These are phyloP conservation scores for Candida quercuum DNA, from an alignment of 805 yeast species.

Conservation along the genomic window DNA sequence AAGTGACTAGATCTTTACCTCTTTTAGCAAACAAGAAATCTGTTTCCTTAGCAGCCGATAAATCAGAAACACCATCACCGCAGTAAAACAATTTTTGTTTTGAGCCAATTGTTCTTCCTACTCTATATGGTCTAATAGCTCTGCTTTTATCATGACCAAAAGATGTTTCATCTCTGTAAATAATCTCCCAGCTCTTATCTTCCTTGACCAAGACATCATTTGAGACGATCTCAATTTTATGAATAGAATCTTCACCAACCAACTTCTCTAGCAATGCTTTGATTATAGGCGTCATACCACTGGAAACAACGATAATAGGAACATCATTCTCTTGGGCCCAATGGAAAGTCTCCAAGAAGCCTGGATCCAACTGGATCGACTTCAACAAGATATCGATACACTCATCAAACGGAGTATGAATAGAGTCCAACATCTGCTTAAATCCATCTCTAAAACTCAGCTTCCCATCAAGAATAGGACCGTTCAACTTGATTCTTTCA, in stretches of 20 bases:
- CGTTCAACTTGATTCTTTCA: conserved; percentile 61
- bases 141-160: conserved; percentile 95
- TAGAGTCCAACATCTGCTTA: conserved; percentile 75
- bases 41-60: conserved; percentile 93
- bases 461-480: conserved; percentile 64
- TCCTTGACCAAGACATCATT: conserved; percentile 60
- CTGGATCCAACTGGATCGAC: conserved; percentile 79
- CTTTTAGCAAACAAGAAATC: conserved; percentile 89
- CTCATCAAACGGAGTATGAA: conserved; percentile 69
- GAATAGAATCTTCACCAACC: conserved; percentile 71
- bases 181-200: conserved; percentile 73
- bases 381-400: conserved; percentile 67
- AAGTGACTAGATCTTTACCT: conserved; percentile 84
- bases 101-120: conserved; percentile 21
- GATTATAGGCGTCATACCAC: conserved; percentile 94
- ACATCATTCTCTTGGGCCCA: conserved; percentile 71
- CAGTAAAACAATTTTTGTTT: conserved; percentile 80
- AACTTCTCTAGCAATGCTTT: conserved; percentile 66
- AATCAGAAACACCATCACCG: conserved; percentile 97
- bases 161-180: conserved; percentile 76
- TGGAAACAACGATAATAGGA: conserved; percentile 83
- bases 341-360: conserved; percentile 73
- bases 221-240: conserved; percentile 73
- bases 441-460: conserved; percentile 79
- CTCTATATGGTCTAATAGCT: conserved; percentile 52